phyloP scores from a whole-genome alignment of 208 protist species.

The Wallacemonas sp. region DNA sequence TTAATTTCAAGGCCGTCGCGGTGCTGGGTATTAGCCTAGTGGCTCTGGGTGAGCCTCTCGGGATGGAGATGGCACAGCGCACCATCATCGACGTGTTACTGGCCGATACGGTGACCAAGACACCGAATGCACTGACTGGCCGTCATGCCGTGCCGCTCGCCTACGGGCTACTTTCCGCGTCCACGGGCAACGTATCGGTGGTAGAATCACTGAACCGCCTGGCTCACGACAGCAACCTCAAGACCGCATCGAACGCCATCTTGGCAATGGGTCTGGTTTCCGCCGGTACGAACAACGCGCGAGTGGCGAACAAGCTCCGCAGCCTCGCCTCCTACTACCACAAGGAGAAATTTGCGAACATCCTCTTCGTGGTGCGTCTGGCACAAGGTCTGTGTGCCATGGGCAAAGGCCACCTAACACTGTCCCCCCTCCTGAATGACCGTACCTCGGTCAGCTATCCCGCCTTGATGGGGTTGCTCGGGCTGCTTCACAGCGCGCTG shows the following conservation, averaged over 20 bases:
- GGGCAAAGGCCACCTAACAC: conserved; percentile 98
- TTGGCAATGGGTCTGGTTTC: conserved; percentile 96
- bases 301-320: conserved; percentile 94
- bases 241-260: conserved; percentile 95
- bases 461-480: conserved; percentile 92
- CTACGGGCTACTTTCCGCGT: conserved; percentile 95
- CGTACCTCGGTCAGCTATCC: conserved; percentile 76
- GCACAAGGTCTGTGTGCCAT: conserved; percentile 96
- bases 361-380: conserved; percentile 83
- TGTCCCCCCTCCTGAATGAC: conserved; percentile 96
- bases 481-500: conserved; percentile 90
- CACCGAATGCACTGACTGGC: conserved; percentile 69
- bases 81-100: conserved; percentile 97
- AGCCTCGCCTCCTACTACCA: conserved; percentile 97
- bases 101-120: conserved; percentile 85
- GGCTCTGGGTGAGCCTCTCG: conserved; percentile 97
- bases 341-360: conserved; percentile 87
- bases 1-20: conserved; percentile 94
- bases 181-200: conserved; percentile 95
- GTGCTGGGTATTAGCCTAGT: conserved; percentile 98
- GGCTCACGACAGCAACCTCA: conserved; percentile 95
- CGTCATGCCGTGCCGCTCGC: conserved; percentile 97
- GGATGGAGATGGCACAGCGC: conserved; percentile 97
- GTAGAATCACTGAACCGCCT: conserved; percentile 98
- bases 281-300: conserved; percentile 98